These are phyloP conservation scores for Epichloe gansuensis DNA, from an alignment of 2,329 filamentous ascomycete species.

Conservation along the genomic window DNA sequence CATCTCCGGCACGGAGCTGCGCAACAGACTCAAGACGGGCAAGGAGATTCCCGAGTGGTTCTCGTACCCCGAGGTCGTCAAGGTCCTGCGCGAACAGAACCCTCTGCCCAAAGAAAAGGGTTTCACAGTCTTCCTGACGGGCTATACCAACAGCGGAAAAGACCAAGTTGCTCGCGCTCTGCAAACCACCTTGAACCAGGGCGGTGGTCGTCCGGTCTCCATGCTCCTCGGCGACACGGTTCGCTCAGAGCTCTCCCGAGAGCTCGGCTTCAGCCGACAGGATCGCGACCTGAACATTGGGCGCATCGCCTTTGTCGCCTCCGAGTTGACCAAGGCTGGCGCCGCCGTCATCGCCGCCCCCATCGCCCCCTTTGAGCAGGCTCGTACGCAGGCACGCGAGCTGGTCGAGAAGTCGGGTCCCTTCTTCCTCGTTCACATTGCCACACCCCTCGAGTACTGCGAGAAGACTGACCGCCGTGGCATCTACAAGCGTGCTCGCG, in stretches of 20 bases:
- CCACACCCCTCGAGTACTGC: conserved; percentile 80
- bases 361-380: conserved; percentile 82
- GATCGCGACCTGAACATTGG: conserved; percentile 92
- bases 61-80: conserved; percentile 97
- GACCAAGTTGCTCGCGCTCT: conserved; percentile 91
- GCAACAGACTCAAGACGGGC: conserved; percentile 78
- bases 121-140: conserved; percentile 96
- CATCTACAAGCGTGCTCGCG: conserved; percentile 72
- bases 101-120: conserved; percentile 83
- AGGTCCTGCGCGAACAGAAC: conserved; percentile 91
- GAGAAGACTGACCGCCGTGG: conserved; percentile 94
- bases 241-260: conserved; percentile 80
- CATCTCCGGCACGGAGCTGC: conserved; percentile 83
- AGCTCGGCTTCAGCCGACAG: conserved; percentile 87
- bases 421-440: conserved; percentile 93
- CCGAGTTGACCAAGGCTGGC: conserved; percentile 84
- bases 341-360: conserved; percentile 93
- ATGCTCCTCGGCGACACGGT: conserved; percentile 94
- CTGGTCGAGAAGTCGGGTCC: conserved; percentile 77
- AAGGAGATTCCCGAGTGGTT: conserved; percentile 98
- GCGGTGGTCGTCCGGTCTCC: conserved; percentile 87
- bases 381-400: conserved; percentile 67
- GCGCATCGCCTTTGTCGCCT: conserved; percentile 91
- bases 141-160: conserved; percentile 94
- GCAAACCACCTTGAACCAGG: conserved; percentile 95